A percentile compares a stretch with the other conserved stretches of the same genome.
These are phyloP conservation scores for Austroboletus niveus DNA, from an alignment of 1,284 basidiomycete genomes.

Conservation along the genomic window DNA sequence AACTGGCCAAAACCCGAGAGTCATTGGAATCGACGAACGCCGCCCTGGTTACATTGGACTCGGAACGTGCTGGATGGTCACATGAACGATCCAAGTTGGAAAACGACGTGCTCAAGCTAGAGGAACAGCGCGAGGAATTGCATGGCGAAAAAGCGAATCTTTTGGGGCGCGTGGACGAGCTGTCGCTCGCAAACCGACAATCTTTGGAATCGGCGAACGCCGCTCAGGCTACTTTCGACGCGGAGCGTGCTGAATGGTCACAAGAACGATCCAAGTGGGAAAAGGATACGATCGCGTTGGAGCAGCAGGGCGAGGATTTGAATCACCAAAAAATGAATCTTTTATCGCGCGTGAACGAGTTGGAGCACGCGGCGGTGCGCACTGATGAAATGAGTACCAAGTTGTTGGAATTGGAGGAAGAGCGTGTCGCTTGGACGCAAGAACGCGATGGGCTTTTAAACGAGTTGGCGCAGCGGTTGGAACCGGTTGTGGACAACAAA, in stretches of 20 bases:
- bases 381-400: slow-evolving; percentile 13
- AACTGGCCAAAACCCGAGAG: slow-evolving; percentile 11
- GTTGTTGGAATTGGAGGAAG: slow-evolving; percentile 17
- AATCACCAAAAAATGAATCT: slow-evolving; percentile 17
- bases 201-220: slow-evolving; percentile 15
- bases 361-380: slow-evolving; percentile 6
- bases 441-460: slow-evolving; percentile 19
- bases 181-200: slow-evolving; percentile 4
- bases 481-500: slow-evolving; percentile 4
- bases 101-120: slow-evolving; percentile 14
- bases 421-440: slow-evolving; percentile 20
- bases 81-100: slow-evolving; percentile 26
- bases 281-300: slow-evolving; percentile 13
- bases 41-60: slow-evolving; percentile 21
- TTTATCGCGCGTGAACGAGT: slow-evolving; percentile 18
- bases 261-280: slow-evolving; percentile 27
- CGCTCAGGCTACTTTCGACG: slow-evolving; percentile 20
- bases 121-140: slow-evolving; percentile 14
- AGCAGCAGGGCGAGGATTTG: slow-evolving; percentile 13
- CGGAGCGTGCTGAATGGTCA: slow-evolving; percentile 27
- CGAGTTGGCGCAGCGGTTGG: slow-evolving; percentile 3
- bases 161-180: slow-evolving; percentile 18
- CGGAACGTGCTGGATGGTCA: slow-evolving; percentile 26
- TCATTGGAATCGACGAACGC: slow-evolving; percentile 16
- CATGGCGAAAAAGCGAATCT: slow-evolving; percentile 17